Evolutionary conservation across 2,329 filamentous ascomycete genomes (phyloP).

Genomic region (Monosporascus sp.): DNA sequence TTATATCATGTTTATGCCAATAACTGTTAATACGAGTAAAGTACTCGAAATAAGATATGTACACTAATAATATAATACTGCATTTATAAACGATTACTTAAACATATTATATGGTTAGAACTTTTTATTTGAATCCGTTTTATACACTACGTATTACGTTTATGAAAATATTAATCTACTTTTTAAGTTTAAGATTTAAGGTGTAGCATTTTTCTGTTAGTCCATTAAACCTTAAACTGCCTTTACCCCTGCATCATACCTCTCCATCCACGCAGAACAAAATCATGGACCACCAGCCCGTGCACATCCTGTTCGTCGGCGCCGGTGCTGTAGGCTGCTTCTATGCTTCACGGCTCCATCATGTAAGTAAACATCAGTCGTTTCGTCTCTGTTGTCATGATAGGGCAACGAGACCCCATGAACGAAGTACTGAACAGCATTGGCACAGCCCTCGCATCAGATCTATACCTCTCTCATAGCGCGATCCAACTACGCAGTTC

Average conservation of each 20-base stretch:
- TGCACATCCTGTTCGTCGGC: slow-evolving; percentile 61
- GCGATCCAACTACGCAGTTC: slow-evolving; percentile 65
- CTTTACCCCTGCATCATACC: background rate
- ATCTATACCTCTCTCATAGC: slow-evolving; percentile 65
- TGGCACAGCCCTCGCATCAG: slow-evolving; percentile 39
- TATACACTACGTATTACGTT: too few species aligned
- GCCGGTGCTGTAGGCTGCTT: slow-evolving; percentile 69
- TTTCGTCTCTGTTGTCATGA: slow-evolving; percentile 1
- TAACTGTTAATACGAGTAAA: too few species aligned
- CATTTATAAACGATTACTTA: too few species aligned
- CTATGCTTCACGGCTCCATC: slow-evolving; percentile 63
- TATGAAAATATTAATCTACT: too few species aligned
- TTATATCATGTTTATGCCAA: too few species aligned
- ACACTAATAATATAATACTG: too few species aligned
- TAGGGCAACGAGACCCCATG: too few species aligned
- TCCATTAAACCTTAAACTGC: background rate
- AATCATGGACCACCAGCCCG: slow-evolving; percentile 28
- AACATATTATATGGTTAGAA: too few species aligned
- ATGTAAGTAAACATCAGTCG: slow-evolving; percentile 33
- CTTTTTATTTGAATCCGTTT: too few species aligned
- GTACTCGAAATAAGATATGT: too few species aligned
- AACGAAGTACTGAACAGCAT: slow-evolving; percentile 3
- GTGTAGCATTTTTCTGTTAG: too few species aligned
- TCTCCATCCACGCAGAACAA: slow-evolving; percentile 1
- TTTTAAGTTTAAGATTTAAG: too few species aligned